Evolutionary conservation across 305 asterid genomes (phyloP).

Genomic region (Solanum hybrid): DNA sequence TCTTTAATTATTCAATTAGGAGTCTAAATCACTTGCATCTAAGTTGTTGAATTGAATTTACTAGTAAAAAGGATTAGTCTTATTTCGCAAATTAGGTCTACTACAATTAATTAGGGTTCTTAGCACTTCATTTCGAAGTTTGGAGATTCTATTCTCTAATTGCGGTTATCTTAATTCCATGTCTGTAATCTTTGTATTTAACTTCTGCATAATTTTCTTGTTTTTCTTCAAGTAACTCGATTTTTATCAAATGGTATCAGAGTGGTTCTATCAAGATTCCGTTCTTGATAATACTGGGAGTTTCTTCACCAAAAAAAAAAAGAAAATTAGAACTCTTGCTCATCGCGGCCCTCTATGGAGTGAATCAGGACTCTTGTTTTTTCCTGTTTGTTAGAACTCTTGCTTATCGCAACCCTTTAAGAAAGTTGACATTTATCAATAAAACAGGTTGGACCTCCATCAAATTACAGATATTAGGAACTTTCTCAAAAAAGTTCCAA

Average conservation of each 20-base stretch:
- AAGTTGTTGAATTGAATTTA: neutral
- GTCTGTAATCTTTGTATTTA: neutral
- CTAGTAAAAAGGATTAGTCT: neutral
- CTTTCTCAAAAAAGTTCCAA: neutral
- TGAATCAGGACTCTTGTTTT: neutral
- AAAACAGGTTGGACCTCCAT: neutral
- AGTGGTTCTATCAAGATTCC: neutral
- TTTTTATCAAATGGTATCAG: neutral
- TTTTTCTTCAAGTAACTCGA: neutral
- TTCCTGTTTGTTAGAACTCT: neutral
- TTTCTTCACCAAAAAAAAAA: neutral
- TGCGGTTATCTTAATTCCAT: neutral
- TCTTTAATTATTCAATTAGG: neutral
- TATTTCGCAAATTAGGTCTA: neutral
- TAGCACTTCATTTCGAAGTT: neutral
- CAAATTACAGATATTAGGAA: neutral
- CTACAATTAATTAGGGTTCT: neutral
- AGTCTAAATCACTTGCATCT: neutral
- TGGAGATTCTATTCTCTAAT: neutral
- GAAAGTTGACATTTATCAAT: neutral
- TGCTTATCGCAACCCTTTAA: neutral
- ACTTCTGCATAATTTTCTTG: neutral
- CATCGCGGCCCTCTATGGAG: neutral
- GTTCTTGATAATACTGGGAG: neutral
- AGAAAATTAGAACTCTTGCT: neutral